These are phyloP conservation scores for Solanum tarijense DNA, from an alignment of 257 asterid species.

Conservation along the genomic window DNA sequence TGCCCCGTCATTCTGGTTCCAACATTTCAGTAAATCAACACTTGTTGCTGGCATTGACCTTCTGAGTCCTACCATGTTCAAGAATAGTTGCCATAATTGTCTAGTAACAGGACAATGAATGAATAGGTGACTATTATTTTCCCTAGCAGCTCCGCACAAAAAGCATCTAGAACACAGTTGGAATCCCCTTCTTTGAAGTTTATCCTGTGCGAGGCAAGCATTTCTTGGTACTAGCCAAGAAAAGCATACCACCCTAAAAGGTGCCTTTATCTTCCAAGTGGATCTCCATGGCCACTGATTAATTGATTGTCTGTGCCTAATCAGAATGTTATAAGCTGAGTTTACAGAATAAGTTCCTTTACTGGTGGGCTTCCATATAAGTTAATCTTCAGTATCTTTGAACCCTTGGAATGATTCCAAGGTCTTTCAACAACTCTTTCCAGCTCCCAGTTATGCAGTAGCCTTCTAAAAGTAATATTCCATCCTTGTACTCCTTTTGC, in stretches of 20 bases:
- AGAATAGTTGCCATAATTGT: neutral
- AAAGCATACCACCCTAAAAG: neutral
- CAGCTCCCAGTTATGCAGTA: neutral
- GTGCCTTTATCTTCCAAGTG: neutral
- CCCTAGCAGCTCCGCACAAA: neutral
- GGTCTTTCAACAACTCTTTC: neutral
- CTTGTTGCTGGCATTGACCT: neutral
- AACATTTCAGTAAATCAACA: neutral
- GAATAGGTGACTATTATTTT: neutral
- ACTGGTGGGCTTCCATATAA: neutral
- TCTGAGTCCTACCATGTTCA: neutral
- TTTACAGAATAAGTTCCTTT: too few relatives aligned
- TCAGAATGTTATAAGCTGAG: neutral
- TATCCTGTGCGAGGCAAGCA: neutral
- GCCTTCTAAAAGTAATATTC: neutral
- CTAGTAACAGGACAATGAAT: neutral
- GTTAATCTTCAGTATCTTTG: neutral
- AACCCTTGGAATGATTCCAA: neutral
- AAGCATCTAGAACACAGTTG: neutral
- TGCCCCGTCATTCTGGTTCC: neutral
- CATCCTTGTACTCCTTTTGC: neutral
- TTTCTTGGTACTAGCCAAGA: neutral
- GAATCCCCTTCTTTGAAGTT: neutral
- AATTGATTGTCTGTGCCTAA: too few relatives aligned
- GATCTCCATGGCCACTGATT: neutral